Conservation (phyloP, 1,284 basidiomycete genomes). For the Lignosus rhinocerotis region DNA sequence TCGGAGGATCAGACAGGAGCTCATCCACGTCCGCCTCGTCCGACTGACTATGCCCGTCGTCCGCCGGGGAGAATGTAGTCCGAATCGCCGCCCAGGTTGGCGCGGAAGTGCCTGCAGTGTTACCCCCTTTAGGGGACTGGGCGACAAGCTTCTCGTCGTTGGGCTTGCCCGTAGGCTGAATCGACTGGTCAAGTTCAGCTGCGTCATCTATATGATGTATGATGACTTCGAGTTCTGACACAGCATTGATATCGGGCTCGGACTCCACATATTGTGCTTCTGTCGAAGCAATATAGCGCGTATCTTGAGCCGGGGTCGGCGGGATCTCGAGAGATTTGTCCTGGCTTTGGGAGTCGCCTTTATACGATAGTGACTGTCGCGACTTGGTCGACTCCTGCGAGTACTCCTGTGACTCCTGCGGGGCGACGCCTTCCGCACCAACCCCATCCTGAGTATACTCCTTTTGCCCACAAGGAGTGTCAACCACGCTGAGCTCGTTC, state of each 20-base stretch:
- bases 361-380: conserved; percentile 16
- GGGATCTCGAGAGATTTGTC: neutral
- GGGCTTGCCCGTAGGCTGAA: neutral
- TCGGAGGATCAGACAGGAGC: conserved; percentile 17
- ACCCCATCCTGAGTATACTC: neutral
- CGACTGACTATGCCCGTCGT: conserved; percentile 8
- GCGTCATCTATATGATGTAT: neutral
- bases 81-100: conserved; percentile 11
- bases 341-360: conserved; percentile 23
- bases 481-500: conserved; percentile 12
- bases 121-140: neutral
- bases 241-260: too few relatives aligned
- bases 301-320: neutral
- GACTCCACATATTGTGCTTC: neutral
- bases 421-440: neutral
- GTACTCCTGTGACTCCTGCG: neutral
- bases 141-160: too few relatives aligned
- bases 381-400: conserved; percentile 6
- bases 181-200: neutral
- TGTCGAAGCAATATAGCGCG: neutral
- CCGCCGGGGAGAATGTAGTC: neutral
- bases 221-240: neutral
- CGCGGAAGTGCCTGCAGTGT: neutral
- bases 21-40: conserved; percentile 21
- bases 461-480: neutral